Evolutionary conservation across 2,329 filamentous ascomycete species (phyloP).

Genomic region (Aspergillus ochraceus): DNA sequence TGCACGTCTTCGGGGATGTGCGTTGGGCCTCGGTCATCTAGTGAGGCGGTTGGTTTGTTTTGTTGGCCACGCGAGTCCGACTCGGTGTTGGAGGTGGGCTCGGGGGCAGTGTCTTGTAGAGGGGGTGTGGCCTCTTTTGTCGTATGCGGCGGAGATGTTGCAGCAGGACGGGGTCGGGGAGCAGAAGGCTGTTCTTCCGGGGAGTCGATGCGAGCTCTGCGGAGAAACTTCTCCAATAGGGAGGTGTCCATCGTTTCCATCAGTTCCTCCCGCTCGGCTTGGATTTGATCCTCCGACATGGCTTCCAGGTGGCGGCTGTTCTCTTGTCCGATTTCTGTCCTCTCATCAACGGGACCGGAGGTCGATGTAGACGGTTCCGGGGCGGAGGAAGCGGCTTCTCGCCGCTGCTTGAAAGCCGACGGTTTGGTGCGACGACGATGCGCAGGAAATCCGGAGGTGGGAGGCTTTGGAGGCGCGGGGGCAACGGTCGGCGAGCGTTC

Average conservation of each 20-base stretch:
- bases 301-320: constrained; percentile 70
- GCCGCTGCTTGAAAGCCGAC: constrained; percentile 77
- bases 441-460: constrained; percentile 79
- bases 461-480: constrained; percentile 52
- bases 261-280: constrained; percentile 76
- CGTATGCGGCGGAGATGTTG: not conserved
- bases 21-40: constrained; percentile 38
- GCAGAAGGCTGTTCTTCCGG: constrained; percentile 23
- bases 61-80: constrained; percentile 6
- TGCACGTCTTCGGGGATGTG: constrained; percentile 39
- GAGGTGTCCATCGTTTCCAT: constrained; percentile 72
- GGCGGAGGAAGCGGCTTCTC: constrained; percentile 14
- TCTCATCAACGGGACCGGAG: constrained; percentile 52
- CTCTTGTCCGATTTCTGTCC: constrained; percentile 74
- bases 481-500: constrained; percentile 64
- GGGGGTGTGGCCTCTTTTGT: not conserved
- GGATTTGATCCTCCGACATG: constrained; percentile 83
- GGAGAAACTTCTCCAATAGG: constrained; percentile 74
- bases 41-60: constrained; percentile 1
- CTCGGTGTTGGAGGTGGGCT: not conserved
- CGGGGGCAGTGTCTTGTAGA: constrained; percentile 7
- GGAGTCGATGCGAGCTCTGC: constrained; percentile 74
- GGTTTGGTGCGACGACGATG: constrained; percentile 73
- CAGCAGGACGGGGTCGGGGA: not conserved
- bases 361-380: constrained; percentile 7